Percentiles rank a stretch among this genome's conserved stretches.
phyloP scores from a whole-genome alignment of 495 filamentous ascomycete genomes.

The Sphaerosporella brunnea region DNA sequence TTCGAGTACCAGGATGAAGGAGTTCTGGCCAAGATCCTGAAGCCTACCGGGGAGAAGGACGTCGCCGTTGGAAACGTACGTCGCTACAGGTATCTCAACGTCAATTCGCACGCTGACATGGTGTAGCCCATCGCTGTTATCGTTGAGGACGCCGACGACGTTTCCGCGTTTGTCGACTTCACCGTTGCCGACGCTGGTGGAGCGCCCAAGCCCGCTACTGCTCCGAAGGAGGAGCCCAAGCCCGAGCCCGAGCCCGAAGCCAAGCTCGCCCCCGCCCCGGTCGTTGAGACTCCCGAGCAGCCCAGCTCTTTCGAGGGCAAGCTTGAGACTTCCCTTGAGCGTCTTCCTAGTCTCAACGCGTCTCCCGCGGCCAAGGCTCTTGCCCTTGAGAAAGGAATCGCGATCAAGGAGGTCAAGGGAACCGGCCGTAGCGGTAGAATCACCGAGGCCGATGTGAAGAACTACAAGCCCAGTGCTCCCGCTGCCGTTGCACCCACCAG shows the following conservation, averaged over 20 bases:
- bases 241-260: slow-evolving; percentile 39
- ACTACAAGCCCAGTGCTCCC: slow-evolving; percentile 38
- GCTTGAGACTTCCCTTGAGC: slow-evolving; percentile 67
- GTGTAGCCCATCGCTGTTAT: slow-evolving; percentile 83
- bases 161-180: slow-evolving; percentile 75
- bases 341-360: slow-evolving; percentile 38
- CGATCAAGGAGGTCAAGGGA: slow-evolving; percentile 65
- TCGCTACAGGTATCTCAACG: slow-evolving; percentile 23
- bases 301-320: slow-evolving; percentile 55
- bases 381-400: slow-evolving; percentile 71
- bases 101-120: no score
- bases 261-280: not conserved
- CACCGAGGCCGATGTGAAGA: slow-evolving; percentile 85
- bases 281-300: slow-evolving; percentile 42
- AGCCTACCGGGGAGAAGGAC: slow-evolving; percentile 86
- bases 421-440: slow-evolving; percentile 72
- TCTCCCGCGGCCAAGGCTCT: slow-evolving; percentile 60
- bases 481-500: slow-evolving; percentile 46
- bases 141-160: slow-evolving; percentile 75
- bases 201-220: slow-evolving; percentile 43
- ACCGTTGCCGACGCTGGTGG: slow-evolving; percentile 79
- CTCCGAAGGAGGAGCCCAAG: slow-evolving; percentile 50
- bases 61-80: slow-evolving; percentile 86
- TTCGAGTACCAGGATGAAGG: slow-evolving; percentile 99
- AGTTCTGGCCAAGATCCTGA: slow-evolving; percentile 86